Base-by-base conservation (phyloP, 257 asterid genomes). In the Lantana camara region DNA sequence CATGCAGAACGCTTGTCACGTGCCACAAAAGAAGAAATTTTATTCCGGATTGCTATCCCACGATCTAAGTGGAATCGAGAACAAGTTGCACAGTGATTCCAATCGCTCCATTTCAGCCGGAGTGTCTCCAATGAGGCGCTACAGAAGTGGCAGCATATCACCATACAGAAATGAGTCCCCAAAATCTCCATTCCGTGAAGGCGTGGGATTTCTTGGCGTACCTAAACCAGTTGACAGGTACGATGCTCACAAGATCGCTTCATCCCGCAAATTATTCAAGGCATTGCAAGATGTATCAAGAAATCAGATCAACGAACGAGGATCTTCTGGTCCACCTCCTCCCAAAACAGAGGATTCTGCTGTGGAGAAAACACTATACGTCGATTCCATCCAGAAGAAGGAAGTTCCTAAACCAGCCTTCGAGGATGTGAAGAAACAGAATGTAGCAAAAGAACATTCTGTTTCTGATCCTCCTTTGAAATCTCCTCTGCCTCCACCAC, bases 111-210 rank as follows among this genome's bases (percentile, higher is more conserved):
- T 77, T 20, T 77, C 57, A 62, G 65, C 83, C 10, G 87, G 83
- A n/a, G 79, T 72, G 64, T 89, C 98, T 53, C 88, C 90, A 40
- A 58, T 79, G 45, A 80, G 90, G 75, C 84, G 80, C 17, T 71
- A 73, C 63, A 68, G 95, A 73, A 84, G 95, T 17, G 96, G 89
- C 1, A 87, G 68, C 76, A 76, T 86, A 66, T 90, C 97, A 67
- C 99, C 99, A 16, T 86, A 81, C 58, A 75, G 97, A 54, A 90
- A 88, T 35, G 90, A 86, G 49, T 74, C 89, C 9, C 90, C 95
- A 16, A 82, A 62, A 70, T 88, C 97, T 67, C 89, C 96, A 34
- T 90, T 86, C 54, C 85, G 74, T 17, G 97, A 84, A 54, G 95
- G 92, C 11, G 84, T 72, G 4, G 86, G 83, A 16, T 90, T 85